These are phyloP conservation scores for Gnetum montanum DNA, from an alignment of 75 land plant genomes.

Conservation along the genomic window DNA sequence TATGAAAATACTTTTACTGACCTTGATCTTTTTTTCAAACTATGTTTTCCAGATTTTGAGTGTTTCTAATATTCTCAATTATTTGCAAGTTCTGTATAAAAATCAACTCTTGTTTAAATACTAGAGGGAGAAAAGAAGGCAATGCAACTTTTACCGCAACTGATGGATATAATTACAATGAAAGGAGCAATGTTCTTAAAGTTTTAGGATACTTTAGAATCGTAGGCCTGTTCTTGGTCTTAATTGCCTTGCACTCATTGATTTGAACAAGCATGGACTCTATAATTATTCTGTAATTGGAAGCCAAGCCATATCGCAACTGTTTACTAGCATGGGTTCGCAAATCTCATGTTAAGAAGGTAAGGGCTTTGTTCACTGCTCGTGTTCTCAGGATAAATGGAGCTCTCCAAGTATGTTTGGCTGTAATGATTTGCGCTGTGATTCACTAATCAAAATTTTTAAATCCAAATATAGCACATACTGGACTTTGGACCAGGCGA, in stretches of 20 bases:
- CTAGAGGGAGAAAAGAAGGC: constrained; percentile 86
- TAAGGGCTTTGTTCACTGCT: constrained; percentile 16
- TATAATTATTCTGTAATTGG: constrained; percentile 74
- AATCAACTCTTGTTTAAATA: constrained; percentile 63
- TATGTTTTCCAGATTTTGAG: constrained; percentile 71
- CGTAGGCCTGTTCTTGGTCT: constrained; percentile 74
- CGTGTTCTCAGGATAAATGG: too few relatives aligned
- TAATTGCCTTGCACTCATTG: constrained; percentile 74
- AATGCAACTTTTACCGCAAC: constrained; percentile 70
- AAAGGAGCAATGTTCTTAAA: constrained; percentile 89
- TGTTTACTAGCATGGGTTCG: constrained; percentile 87
- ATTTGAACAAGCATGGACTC: constrained; percentile 74
- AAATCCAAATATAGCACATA: too few relatives aligned
- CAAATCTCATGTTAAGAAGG: constrained; percentile 88
- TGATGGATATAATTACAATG: constrained; percentile 88
- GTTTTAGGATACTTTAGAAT: constrained; percentile 90
- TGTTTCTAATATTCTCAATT: constrained; percentile 81
- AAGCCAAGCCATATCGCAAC: constrained; percentile 79
- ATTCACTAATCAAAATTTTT: too few relatives aligned
- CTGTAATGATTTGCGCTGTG: too few relatives aligned
- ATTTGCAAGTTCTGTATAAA: constrained; percentile 82
- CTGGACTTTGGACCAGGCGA: not conserved
- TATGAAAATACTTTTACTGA: too few relatives aligned
- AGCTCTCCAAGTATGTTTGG: too few relatives aligned
- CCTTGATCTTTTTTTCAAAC: not conserved